Evolutionary conservation across 108 stramenopile species (phyloP), one percentile per base, ranked within the genome.

Genomic region (Skeletonema potamos): DNA sequence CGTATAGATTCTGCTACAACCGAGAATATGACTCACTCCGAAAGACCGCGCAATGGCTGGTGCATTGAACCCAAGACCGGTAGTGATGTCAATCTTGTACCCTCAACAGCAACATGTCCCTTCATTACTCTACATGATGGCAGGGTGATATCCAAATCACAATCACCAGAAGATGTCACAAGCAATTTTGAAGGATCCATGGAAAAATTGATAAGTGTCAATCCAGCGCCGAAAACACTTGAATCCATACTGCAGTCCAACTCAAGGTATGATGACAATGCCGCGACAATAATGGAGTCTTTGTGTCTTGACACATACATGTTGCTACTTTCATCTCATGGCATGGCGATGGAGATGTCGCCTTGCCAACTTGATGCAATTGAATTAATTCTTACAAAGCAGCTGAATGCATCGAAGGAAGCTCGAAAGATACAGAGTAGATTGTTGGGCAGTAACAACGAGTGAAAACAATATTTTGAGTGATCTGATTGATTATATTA

Each of bases 321-420:
- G 85, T 76, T 91, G 30, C 55, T 89, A 36, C 76, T 86, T 12
- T 85, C 83, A 24, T 62, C 86, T 13, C 88, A 91, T 69, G 81
- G 78, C 9, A 89, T 91, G 88, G 88, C 90, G 10, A 65, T 89
- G 70, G 72, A 86, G 55, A 64, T 91, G 54, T 91, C 90, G 33
- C 90, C 90, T 1, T 82, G 86, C 54, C 88, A 91, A 56, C 48
- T 91, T 27, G 90, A 91, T 67, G 78, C 84, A 32, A 69, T 91
- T 26, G 66, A 86, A 62, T 36, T 48, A 17, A 84, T 91, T 18
- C 73, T 91, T 32, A 51, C 66, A 30, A 76, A 77, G 13, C 90
- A 91, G 65, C 57, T 87, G 9, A 43, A 43, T 27, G 79, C 90
- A 13, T 83, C 88, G 2, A 57, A 62, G 12, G 68, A 86, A 54